phyloP scores from a whole-genome alignment of 129 eudicot genomes.

The Artemisia annua region DNA sequence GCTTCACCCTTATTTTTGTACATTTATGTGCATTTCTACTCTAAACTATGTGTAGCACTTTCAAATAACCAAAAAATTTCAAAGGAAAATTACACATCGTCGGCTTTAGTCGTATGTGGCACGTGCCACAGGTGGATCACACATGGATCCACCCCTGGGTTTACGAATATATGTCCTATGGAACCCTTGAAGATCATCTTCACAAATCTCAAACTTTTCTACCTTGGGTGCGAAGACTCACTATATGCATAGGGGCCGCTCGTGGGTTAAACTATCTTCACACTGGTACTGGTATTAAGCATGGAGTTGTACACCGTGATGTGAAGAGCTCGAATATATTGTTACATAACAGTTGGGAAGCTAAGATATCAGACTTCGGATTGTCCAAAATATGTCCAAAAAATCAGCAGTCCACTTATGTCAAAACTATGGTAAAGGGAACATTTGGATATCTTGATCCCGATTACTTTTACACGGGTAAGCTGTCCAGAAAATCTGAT shows the following conservation, averaged over 20 bases:
- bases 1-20: no score
- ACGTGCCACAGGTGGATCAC: no score
- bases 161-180: no score
- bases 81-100: no score
- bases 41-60: no score
- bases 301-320: constrained; percentile 4
- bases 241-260: neutral
- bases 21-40: no score
- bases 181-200: no score
- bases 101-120: no score
- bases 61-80: no score
- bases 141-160: no score
- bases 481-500: constrained; percentile 10
- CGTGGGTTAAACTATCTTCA: constrained; percentile 17
- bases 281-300: constrained; percentile 9
- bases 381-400: constrained; percentile 12
- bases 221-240: no score
- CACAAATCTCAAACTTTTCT: no score
- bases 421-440: constrained; percentile 5
- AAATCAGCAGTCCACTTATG: constrained; percentile 8
- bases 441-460: constrained; percentile 18
- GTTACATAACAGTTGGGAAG: neutral
- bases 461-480: neutral
- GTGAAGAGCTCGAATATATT: constrained; percentile 12
- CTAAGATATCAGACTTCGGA: constrained; percentile 9